phyloP scores from a whole-genome alignment of 1,284 basidiomycete genomes.

The Paramarasmius palmivorus region DNA sequence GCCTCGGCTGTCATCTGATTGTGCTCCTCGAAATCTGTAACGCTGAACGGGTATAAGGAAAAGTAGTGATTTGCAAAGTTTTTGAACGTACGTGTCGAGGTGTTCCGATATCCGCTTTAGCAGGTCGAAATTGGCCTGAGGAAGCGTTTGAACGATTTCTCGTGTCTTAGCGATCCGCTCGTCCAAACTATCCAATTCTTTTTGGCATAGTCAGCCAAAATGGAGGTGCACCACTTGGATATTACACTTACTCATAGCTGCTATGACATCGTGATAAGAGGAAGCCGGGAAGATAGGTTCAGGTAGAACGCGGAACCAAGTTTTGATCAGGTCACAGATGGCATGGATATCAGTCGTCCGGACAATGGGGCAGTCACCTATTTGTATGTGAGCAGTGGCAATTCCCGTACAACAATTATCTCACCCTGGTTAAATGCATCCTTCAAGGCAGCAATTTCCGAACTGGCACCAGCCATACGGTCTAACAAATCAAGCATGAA shows the following conservation, averaged over 20 bases:
- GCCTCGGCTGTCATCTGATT: slow-evolving; percentile 87
- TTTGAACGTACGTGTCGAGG: slow-evolving; percentile 66
- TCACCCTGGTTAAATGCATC: slow-evolving; percentile 73
- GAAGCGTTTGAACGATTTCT: slow-evolving; percentile 64
- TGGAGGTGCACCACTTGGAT: background rate
- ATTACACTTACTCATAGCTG: slow-evolving; percentile 62
- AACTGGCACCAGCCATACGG: slow-evolving; percentile 78
- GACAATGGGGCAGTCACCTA: slow-evolving; percentile 62
- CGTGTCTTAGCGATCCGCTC: slow-evolving; percentile 65
- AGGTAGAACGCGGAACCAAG: slow-evolving; percentile 80
- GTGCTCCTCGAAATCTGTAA: slow-evolving; percentile 81
- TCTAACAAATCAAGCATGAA: slow-evolving; percentile 39
- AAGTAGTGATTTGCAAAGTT: background rate
- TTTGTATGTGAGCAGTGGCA: slow-evolving; percentile 1
- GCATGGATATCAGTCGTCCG: slow-evolving; percentile 72
- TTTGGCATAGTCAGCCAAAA: slow-evolving; percentile 12
- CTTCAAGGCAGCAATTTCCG: slow-evolving; percentile 65
- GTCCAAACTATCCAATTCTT: slow-evolving; percentile 70
- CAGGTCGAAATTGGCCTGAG: slow-evolving; percentile 71
- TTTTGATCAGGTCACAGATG: slow-evolving; percentile 78
- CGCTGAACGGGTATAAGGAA: slow-evolving; percentile 41
- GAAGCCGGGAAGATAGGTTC: slow-evolving; percentile 75
- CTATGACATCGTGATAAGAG: slow-evolving; percentile 67
- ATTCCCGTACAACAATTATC: slow-evolving; percentile 8
- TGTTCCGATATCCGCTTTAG: slow-evolving; percentile 77